Evolutionary conservation across 139 green algal species (phyloP).

Genomic region (Chlorella ohadii): DNA sequence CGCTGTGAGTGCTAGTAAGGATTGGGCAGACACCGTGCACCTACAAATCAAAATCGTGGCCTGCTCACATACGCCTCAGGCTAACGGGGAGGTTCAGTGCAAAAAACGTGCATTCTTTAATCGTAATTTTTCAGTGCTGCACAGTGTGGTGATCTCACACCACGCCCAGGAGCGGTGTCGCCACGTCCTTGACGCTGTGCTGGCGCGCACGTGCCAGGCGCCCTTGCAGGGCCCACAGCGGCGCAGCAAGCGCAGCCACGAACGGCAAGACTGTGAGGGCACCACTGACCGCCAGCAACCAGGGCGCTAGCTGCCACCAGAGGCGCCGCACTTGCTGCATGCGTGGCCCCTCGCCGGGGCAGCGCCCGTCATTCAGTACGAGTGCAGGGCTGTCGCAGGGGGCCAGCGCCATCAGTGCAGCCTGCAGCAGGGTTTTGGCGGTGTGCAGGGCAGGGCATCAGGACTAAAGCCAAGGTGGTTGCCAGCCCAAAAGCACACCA

Average conservation of each 20-base stretch:
- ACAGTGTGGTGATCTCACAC: too few species aligned
- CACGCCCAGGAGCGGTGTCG: too few species aligned
- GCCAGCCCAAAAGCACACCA: too few species aligned
- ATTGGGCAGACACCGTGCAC: too few species aligned
- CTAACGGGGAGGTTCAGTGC: too few species aligned
- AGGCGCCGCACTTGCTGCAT: not conserved
- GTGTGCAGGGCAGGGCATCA: not conserved
- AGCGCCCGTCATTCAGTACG: conserved; percentile 17
- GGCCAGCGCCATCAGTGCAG: conserved; percentile 17
- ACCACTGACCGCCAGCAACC: not conserved
- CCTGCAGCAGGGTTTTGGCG: not conserved
- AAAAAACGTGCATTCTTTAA: too few species aligned
- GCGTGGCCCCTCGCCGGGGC: not conserved
- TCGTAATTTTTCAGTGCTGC: too few species aligned
- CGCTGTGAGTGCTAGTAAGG: too few species aligned
- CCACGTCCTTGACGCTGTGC: not conserved
- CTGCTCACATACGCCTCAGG: too few species aligned
- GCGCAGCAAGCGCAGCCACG: not conserved
- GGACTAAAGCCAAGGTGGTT: too few species aligned
- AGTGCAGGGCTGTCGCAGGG: conserved; percentile 23
- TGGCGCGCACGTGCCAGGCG: not conserved
- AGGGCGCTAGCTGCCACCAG: conserved; percentile 11
- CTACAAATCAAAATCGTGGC: too few species aligned
- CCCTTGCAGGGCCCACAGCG: too few species aligned
- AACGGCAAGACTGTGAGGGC: not conserved